Base-by-base conservation (phyloP, 805 yeast species). In the Saccharomyces kudriavzevii region DNA sequence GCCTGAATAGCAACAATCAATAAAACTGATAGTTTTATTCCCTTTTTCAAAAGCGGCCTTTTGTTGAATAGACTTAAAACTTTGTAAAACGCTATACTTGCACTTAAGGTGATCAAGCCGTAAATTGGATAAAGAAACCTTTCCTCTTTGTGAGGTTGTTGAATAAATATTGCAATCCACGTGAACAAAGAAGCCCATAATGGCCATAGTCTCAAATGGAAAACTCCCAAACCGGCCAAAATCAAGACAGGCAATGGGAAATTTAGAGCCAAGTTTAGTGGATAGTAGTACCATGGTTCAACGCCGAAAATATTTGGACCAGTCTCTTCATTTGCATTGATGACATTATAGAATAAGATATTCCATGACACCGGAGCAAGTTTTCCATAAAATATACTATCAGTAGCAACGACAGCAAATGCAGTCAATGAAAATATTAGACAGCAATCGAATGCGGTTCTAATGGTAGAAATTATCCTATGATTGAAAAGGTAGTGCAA, bases 251-350 rank as follows among this genome's bases (percentile, higher is more conserved):
- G 83, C 67, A 29, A 77, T 56, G 72, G 87, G 76, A 89, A 90
- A 68, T 91, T 92, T 54, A 92, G 72, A 3, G 83, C 54, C 49
- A 92, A 70, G 63, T 91, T 90, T 54, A 77, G 64, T 10, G 82
- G 57, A 63, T 92, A 92, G 67, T 87, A 92, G 35, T 73, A 65
- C 70, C 85, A 74, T 13, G 94, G 89, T 67, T 91, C 97, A 5
- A 80, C 80, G 27, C 97, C 97, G 70, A 90, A 92, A 25, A 92
- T 89, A 55, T 87, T 84, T 1, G 97, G 97, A 0, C 97, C 97
- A 26, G 88, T 76, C 4, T 67, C 60, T 45, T 81, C 87, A 53
- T 76, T 74, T 0, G 95, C 83, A 64, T 75, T 68, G 54, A 85
- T 70, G 1, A 91, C 96, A 63, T 92, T 91, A 70, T 92, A 92